phyloP scores from a whole-genome alignment of 805 yeast genomes.

The Starmerella bombi region DNA sequence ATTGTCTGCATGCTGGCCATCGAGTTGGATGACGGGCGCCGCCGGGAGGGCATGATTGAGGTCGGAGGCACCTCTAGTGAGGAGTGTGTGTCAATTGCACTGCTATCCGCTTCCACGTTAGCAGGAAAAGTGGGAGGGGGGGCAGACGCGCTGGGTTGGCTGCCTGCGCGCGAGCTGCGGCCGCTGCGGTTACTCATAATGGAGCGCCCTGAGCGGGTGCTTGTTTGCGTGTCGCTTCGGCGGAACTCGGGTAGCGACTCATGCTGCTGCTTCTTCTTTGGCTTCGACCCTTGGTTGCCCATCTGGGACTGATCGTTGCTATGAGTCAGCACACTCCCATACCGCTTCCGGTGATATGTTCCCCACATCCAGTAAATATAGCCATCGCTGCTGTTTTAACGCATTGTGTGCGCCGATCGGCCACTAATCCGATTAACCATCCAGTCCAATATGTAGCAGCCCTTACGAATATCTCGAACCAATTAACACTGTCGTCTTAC shows the following conservation, averaged over 20 bases:
- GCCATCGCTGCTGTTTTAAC: no score
- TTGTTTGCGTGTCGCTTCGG: slow-evolving; percentile 32
- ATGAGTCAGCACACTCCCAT: neutral
- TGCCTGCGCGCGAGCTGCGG: slow-evolving; percentile 7
- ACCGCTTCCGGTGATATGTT: neutral
- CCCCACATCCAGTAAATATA: neutral
- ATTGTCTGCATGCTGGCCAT: slow-evolving; percentile 16
- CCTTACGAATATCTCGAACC: no score
- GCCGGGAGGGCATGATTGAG: neutral
- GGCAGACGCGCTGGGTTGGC: slow-evolving; percentile 1
- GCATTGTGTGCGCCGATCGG: no score
- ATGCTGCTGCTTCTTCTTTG: slow-evolving; percentile 13
- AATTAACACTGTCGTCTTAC: no score
- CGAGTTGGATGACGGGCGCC: slow-evolving; percentile 14
- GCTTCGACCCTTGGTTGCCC: slow-evolving; percentile 30
- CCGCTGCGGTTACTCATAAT: slow-evolving; percentile 16
- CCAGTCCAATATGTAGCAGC: no score
- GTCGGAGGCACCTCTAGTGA: neutral
- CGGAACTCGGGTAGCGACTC: slow-evolving; percentile 21
- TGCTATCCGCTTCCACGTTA: neutral
- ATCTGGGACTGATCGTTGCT: slow-evolving; percentile 17
- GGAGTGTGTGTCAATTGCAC: neutral
- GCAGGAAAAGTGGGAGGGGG: neutral
- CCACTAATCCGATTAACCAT: no score
- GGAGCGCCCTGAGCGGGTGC: slow-evolving; percentile 22